Base-by-base conservation (phyloP, 1,284 basidiomycete genomes). In the Meira nashicola region DNA sequence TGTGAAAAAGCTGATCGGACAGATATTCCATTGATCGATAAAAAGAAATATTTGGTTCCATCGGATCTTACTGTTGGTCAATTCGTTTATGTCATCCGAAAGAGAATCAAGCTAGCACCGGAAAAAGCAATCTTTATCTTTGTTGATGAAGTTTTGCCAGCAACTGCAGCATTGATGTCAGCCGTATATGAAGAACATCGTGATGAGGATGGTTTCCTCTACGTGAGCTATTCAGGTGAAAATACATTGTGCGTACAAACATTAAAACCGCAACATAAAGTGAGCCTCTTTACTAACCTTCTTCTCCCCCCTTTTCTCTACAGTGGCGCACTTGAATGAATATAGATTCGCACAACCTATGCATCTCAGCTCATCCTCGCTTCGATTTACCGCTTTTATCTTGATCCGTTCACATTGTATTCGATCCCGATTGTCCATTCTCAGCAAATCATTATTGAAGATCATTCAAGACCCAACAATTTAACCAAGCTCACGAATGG, bases 31-130 rank as follows among this genome's bases (percentile, higher is more conserved):
- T 94, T 92, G 19, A 97, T 99, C 77, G 95, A 98, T 85, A 99
- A 99, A 90, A 98, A 98, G 89, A 99, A 98, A 84, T 99, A 98
- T 75, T 84, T 99, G 49, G 95, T 98, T 2, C 95, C 95, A 55
- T 76, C 95, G 89, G 94, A 99, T 82, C 83, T 98, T 56, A 98
- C 95, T 25, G 95, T 99, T 6, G 75, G 75, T 11, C 75, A 99
- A 80, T 99, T 99, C 78, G 95, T 99, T 62, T 99, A 99, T 80
- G 95, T 99, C 48, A 98, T 99, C 79, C 88, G 95, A 77, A 99
- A 98, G 85, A 90, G 95, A 59, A 98, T 98, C 88, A 98, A 98
- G 86, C 12, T 54, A 9, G 90, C 92, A 39, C 94, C 95, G 15
- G 95, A 99, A 85, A 97, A 97, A 83, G 95, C 95, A 47, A 77